Conservation (phyloP, 805 yeast genomes). For the Starmerella powellii region DNA sequence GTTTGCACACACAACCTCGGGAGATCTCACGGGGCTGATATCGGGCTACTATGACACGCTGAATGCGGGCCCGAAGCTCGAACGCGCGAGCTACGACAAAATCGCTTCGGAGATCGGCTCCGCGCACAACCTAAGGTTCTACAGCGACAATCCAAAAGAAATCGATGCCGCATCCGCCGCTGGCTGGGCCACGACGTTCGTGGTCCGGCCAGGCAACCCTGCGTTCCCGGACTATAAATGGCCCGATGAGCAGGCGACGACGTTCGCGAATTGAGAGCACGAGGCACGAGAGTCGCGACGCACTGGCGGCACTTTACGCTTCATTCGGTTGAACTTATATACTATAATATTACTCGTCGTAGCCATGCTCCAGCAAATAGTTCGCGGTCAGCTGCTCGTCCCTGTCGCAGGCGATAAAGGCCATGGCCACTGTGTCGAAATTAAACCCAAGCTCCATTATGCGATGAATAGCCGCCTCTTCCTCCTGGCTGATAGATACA, state of each 20-base stretch:
- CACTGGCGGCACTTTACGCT: no score
- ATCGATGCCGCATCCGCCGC: conserved; percentile 60
- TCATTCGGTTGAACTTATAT: no score
- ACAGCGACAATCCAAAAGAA: conserved; percentile 72
- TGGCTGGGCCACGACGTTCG: conserved; percentile 48
- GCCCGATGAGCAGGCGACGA: conserved; percentile 5
- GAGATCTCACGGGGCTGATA: conserved; percentile 37
- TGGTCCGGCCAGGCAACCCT: conserved; percentile 63
- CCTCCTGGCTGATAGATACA: conserved; percentile 57
- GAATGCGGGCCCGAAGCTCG: conserved; percentile 65
- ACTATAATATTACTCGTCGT: conserved; percentile 16
- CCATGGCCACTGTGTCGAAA: conserved; percentile 74
- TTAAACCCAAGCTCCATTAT: conserved; percentile 90
- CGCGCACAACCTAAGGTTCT: conserved; percentile 39
- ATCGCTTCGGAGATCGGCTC: conserved; percentile 38
- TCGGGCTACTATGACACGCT: conserved; percentile 74
- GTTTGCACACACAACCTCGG: conserved; percentile 45
- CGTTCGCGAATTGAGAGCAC: neutral
- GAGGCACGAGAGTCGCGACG: no score
- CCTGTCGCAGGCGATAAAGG: conserved; percentile 94
- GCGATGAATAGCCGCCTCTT: conserved; percentile 78
- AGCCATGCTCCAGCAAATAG: conserved; percentile 50
- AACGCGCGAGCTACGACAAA: conserved; percentile 41
- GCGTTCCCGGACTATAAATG: conserved; percentile 18
- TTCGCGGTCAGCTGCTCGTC: conserved; percentile 96